Evolutionary conservation across 306 rosid genomes (phyloP), one percentile per base, ranked within the genome.

Genomic region (Cyclanthera cordifolia): DNA sequence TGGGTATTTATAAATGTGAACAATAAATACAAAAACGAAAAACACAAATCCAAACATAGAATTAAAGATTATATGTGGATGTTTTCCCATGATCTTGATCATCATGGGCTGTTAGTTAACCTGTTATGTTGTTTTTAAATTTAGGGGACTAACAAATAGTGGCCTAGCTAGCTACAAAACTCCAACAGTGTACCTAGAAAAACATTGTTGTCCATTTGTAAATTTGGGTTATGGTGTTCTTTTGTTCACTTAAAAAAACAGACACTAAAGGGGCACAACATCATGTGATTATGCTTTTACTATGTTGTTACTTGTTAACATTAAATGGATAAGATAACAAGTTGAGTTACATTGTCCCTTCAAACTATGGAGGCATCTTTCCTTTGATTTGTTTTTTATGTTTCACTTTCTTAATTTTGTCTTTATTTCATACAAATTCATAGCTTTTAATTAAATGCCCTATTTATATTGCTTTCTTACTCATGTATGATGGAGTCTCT

Each of bases 281-380:
- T 60, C 67, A 60, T 60, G 67, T 60, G 47, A 19, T 60, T 60
- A n/a, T 60, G 48, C 67, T 2, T 16, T 56, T 8, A 13, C 19
- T 25, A 6, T 56, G 21, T 34, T n/a, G 8, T 17, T 59, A n/a
- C 13, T 34, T n/a, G 8, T 17, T 59, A n/a, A 57, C 21, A 27
- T 59, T 4, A 32, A 59, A 59, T 59, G 9, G 48, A 56, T n/a
- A n/a, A n/a, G n/a, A n/a, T n/a, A n/a, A 30, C 25, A 59, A 59
- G 27, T 59, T 59, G 48, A 59, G 67, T 17, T 34, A 4, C 16
- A 10, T 34, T 59, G 67, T 59, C 27, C 48, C 48, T 17, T 34
- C 0, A 59, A 34, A 48, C 16, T 19, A 58, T 30, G 37, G 46
- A n/a, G 24, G 24, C 65, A 58, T 11, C 23, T 30, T 58, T 32